phyloP scores from a whole-genome alignment of 2,329 filamentous ascomycete species.

The Fusarium neocosmosporiellum region DNA sequence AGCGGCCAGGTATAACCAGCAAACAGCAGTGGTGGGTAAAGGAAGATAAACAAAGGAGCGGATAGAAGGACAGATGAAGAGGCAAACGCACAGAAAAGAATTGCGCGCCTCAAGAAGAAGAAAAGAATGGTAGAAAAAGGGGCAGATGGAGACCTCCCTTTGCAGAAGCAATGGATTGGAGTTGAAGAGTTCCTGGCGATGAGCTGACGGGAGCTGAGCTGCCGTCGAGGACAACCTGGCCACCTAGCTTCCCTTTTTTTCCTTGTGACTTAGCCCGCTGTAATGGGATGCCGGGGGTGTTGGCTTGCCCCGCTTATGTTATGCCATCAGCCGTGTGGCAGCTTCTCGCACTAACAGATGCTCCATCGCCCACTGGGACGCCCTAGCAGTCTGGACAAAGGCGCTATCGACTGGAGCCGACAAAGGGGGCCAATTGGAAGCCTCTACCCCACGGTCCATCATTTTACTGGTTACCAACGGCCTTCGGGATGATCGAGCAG shows the following conservation, averaged over 20 bases:
- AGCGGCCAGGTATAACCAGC: conserved; percentile 18
- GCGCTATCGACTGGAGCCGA: conserved; percentile 6
- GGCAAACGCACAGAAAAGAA: conserved; percentile 30
- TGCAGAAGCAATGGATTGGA: conserved; percentile 36
- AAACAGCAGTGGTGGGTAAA: conserved; percentile 17
- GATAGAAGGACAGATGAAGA: conserved; percentile 32
- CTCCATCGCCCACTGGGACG: background rate
- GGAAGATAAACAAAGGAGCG: conserved; percentile 36
- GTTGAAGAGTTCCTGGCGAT: conserved; percentile 28
- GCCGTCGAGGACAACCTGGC: conserved; percentile 43
- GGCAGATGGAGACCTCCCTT: conserved; percentile 34
- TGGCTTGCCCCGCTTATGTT: conserved; percentile 31
- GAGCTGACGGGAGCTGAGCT: conserved; percentile 20
- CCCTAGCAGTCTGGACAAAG: background rate
- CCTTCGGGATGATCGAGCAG: conserved; percentile 3
- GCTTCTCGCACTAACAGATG: conserved; percentile 33
- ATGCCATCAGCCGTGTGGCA: conserved; percentile 33
- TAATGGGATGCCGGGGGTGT: conserved; percentile 39
- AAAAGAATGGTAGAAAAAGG: conserved; percentile 25
- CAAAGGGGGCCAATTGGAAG: conserved; percentile 13
- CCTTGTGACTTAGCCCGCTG: conserved; percentile 19
- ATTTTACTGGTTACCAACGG: conserved; percentile 3
- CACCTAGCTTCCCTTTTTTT: conserved; percentile 38
- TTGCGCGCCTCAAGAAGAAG: conserved; percentile 32
- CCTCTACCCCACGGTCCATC: background rate